These are phyloP conservation scores for Aureobasidium melanogenum DNA, from an alignment of 2,329 filamentous ascomycete genomes.

Conservation along the genomic window DNA sequence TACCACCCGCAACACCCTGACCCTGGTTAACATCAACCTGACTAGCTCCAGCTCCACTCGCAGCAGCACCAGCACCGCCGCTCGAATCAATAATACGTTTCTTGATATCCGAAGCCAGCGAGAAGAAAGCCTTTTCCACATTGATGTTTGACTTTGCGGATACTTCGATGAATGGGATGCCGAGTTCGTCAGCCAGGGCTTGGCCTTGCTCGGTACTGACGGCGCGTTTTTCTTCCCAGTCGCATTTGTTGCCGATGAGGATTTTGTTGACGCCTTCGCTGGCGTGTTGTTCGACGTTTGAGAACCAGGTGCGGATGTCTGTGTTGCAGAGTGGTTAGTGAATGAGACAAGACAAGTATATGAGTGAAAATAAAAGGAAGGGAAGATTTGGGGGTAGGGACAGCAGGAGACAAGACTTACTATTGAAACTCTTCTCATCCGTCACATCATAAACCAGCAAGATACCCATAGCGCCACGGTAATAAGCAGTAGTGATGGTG, in stretches of 20 bases:
- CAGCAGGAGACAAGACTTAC: slow-evolving; percentile 47
- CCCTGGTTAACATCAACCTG: slow-evolving; percentile 24
- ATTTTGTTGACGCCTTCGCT: slow-evolving; percentile 99
- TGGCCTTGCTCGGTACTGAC: slow-evolving; percentile 91
- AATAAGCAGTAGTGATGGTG: slow-evolving; percentile 98
- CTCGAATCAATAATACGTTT: slow-evolving; percentile 86
- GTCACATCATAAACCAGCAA: slow-evolving; percentile 97
- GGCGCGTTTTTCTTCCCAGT: slow-evolving; percentile 98
- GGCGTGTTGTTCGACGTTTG: slow-evolving; percentile 96
- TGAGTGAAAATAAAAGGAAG: neutral
- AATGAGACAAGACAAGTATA: too few species aligned
- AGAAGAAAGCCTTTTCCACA: slow-evolving; percentile 98
- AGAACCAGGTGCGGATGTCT: slow-evolving; percentile 99
- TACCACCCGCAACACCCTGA: slow-evolving; percentile 21
- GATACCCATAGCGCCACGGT: slow-evolving; percentile 96
- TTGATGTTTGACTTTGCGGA: slow-evolving; percentile 99
- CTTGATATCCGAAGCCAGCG: slow-evolving; percentile 92
- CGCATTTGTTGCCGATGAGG: slow-evolving; percentile 98
- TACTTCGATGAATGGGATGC: slow-evolving; percentile 96
- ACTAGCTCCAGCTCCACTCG: neutral
- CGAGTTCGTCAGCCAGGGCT: slow-evolving; percentile 85
- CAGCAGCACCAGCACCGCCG: neutral
- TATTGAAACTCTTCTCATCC: slow-evolving; percentile 90
- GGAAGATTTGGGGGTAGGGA: neutral
- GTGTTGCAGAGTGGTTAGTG: slow-evolving; percentile 14